Base-by-base conservation (phyloP, 495 filamentous ascomycete genomes). In the Aspergillus olivimuriae region DNA sequence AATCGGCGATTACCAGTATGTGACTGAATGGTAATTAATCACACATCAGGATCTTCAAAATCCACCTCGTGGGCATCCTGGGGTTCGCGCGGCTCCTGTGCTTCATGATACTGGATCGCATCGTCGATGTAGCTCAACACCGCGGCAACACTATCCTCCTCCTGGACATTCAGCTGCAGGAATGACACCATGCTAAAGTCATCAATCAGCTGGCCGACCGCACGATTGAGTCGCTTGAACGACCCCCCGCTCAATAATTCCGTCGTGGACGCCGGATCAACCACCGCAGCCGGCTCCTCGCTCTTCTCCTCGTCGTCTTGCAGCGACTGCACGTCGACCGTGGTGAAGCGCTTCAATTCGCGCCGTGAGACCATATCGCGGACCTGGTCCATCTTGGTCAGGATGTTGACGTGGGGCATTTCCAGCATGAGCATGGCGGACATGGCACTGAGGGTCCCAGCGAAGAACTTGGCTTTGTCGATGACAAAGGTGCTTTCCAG, bases 151-250 rank as follows among this genome's bases (percentile, higher is more conserved):
- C 91, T 96, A 50, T 98, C 92, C 63, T 96, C 92, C 51, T 95
- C 83, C 52, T 90, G 86, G 36, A 79, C 87, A 57, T 97, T 86
- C 24, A 98, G 68, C 68, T 89, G 83, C 30, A 96, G 69, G 58
- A 92, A 98, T 15, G 83, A 92, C 4, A 98, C 90, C 88, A 98
- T 94, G 62, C 89, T 94, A 63, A 95, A 98, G 61, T 85, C 89
- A 63, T 97, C 92, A 44, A 98, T 90, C 42, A 98, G 66, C 39
- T 82, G 78, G 10, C 85, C 92, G 16, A 98, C 90, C 1, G 89
- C 90, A 43, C 69, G 75, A 50, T 95, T 95, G 42, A 95, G 69
- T 42, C 73, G 75, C 39, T 83, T 75, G 61, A 94, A 95, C 2
- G 83, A 81, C 1, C 76, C 72, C 8, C 89, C 89, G 5, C 76